Evolutionary conservation across 2,329 filamentous ascomycete species (phyloP), one percentile per base, ranked within the genome.

Genomic region (Alternaria gansuensis): DNA sequence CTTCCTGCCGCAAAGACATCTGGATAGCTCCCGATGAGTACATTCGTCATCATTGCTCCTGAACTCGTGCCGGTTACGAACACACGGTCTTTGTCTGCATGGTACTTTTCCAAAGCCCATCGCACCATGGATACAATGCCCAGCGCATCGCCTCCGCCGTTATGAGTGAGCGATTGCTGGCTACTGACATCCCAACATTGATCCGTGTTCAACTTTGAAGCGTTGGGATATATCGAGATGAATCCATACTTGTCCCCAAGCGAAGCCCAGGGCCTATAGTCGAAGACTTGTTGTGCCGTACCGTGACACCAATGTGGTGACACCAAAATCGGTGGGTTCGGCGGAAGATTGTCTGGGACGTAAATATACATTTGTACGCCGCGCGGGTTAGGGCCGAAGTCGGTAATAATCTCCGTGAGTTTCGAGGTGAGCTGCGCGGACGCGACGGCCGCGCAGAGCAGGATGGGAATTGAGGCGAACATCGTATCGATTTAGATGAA

Each of bases 21-120:
- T 1, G 74, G 74, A 49, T 76, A 76, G 36, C 67, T 70, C 1
- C 74, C 73, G 3, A 75, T 44, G 2, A 76, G 64, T 2, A 75
- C 72, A 26, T 75, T 72, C 2, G 74, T 75, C 73, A 76, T 75
- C 73, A 76, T 76, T 0, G 74, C 74, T 5, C 74, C 74, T 5
- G 71, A 75, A 43, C 71, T 75, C 2, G 73, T 76, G 8, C 74
- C 74, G 0, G 69, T 71, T 4, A 75, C 73, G 37, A 76, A 76
- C 1, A 76, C 71, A 7, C 73, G 67, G 28, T 70, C 63, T 29
- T 64, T 62, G 43, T 76, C 72, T 4, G 60, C 72, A 2, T 57
- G 41, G 34, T 75, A 75, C 44, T 74, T 71, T 28, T 71, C 51
- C 11, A 75, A 51, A 7, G 71, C 61, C 65, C 68, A 74, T 3